Base-by-base conservation (phyloP, 2,329 filamentous ascomycete species). In the Erysiphe pisi region DNA sequence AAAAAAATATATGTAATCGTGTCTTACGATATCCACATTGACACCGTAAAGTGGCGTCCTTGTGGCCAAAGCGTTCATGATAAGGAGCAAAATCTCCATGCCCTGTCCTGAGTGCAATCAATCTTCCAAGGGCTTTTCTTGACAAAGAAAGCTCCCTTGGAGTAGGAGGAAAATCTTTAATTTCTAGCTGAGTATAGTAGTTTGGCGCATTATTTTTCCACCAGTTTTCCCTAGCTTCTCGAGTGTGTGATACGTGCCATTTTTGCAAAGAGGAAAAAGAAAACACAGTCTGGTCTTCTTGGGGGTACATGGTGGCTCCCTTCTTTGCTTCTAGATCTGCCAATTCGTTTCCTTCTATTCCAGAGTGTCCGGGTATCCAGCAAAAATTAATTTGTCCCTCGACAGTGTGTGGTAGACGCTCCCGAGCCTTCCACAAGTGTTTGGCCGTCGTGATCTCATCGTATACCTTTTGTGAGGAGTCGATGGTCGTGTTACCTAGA, bases 91-190 rank as follows among this genome's bases (percentile, higher is more conserved):
- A 43, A 25, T 43, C 68, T 43, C 28, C 6, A 16, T 71, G 28
- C 43, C 68, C 28, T 6, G 68, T 45, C 28, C 68, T 71, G 68
- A 28, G 20, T 40, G 31, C 40, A 25, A 71, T 45, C 16, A 65
- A 16, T 65, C 61, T 65, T 6, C 61, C 61, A 9, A 71, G 68
- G 20, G 68, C 68, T 71, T 71, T 43, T 45, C 68, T 8, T 11
- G 18, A 45, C 28, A 71, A n/a, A 20, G 28, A 71, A 45, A 71
- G 28, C 40, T 71, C 20, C 28, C 20, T 71, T 9, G 40, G 20
- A 45, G 28, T 25, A 43, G 7, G 20, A 12, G 68, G 18, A 4
- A 45, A 0, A 20, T 20, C 40, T 71, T 43, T 71, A 1, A 71
- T 71, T 9, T 71, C 68, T 71, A 71, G 1, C 1, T 71, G 31